Percentiles rank a stretch among this genome's conserved stretches.
These are phyloP conservation scores for Dictyophora rubrovolvata DNA, from an alignment of 768 basidiomycete species.

Conservation along the genomic window DNA sequence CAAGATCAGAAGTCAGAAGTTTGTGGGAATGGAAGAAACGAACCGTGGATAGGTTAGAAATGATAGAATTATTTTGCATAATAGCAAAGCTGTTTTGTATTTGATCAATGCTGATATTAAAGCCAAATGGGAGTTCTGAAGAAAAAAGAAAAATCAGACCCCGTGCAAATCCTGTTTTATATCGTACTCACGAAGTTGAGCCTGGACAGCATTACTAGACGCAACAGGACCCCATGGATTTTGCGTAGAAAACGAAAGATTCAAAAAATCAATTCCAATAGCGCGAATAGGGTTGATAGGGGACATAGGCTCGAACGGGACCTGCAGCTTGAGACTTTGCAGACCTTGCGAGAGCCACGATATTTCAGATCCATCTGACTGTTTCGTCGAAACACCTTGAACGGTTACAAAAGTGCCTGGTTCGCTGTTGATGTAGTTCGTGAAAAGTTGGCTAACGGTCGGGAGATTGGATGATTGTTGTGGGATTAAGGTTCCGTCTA, in stretches of 20 bases:
- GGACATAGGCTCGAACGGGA: slow-evolving; percentile 45
- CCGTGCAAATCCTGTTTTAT: too few relatives aligned
- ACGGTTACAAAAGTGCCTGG: slow-evolving; percentile 44
- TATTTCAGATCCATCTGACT: slow-evolving; percentile 43
- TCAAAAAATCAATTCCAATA: slow-evolving; percentile 54
- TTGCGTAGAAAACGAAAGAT: slow-evolving; percentile 42
- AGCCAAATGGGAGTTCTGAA: slow-evolving; percentile 63
- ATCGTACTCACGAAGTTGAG: slow-evolving; percentile 37
- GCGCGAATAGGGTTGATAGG: slow-evolving; percentile 53
- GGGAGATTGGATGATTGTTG: slow-evolving; percentile 39
- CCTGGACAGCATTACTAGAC: slow-evolving; percentile 49
- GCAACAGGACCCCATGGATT: slow-evolving; percentile 50
- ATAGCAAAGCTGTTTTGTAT: slow-evolving; percentile 62
- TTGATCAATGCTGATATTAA: slow-evolving; percentile 43
- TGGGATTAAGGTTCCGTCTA: slow-evolving; percentile 45
- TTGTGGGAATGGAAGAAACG: not conserved
- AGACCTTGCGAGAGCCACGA: slow-evolving; percentile 62
- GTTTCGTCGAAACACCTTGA: slow-evolving; percentile 46
- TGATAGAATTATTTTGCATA: slow-evolving; percentile 36
- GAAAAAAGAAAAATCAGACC: not conserved
- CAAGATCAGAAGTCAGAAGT: not conserved
- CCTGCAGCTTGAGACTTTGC: slow-evolving; percentile 42
- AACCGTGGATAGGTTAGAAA: slow-evolving; percentile 55
- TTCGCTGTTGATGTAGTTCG: slow-evolving; percentile 59
- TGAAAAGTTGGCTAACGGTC: slow-evolving; percentile 53